These are phyloP conservation scores for Sporothrix variecibatus DNA, from an alignment of 2,329 filamentous ascomycete genomes.

Conservation along the genomic window DNA sequence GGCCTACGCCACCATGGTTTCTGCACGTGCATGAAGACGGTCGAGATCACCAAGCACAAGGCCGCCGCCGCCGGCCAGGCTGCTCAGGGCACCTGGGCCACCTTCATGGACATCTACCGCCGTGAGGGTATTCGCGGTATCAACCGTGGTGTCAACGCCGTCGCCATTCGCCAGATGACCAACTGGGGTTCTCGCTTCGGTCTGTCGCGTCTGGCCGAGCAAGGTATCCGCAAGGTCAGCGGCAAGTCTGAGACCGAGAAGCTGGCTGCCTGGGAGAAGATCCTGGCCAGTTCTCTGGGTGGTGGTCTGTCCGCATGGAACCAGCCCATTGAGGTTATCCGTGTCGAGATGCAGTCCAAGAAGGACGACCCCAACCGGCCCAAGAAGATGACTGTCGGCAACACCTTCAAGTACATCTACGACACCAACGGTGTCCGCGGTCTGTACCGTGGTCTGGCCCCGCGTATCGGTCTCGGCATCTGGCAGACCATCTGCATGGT, in stretches of 20 bases:
- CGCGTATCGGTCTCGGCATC: constrained; percentile 90
- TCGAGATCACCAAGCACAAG: constrained; percentile 99
- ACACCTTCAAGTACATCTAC: constrained; percentile 87
- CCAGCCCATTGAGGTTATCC: constrained; percentile 99
- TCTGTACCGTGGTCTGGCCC: constrained; percentile 92
- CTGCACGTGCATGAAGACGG: constrained; percentile 99
- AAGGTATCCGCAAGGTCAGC: constrained; percentile 75
- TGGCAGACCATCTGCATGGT: constrained; percentile 99
- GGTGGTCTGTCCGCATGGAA: constrained; percentile 98
- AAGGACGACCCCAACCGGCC: constrained; percentile 95
- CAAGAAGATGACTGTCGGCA: constrained; percentile 97
- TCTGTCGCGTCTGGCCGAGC: constrained; percentile 86
- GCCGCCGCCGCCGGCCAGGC: constrained; percentile 78
- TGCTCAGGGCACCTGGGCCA: constrained; percentile 87
- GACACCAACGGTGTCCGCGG: constrained; percentile 82
- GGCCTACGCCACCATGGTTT: constrained; percentile 99
- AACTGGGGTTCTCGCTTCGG: constrained; percentile 99
- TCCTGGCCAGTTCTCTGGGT: constrained; percentile 80
- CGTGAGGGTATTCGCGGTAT: constrained; percentile 92
- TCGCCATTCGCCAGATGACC: constrained; percentile 97
- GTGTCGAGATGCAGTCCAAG: constrained; percentile 99
- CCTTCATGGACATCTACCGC: constrained; percentile 97
- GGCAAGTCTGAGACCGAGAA: constrained; percentile 79
- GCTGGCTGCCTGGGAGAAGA: constrained; percentile 81
- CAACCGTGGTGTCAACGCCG: constrained; percentile 98